Evolutionary conservation across 2,329 filamentous ascomycete species (phyloP).

Genomic region (Pezicula carpinea): DNA sequence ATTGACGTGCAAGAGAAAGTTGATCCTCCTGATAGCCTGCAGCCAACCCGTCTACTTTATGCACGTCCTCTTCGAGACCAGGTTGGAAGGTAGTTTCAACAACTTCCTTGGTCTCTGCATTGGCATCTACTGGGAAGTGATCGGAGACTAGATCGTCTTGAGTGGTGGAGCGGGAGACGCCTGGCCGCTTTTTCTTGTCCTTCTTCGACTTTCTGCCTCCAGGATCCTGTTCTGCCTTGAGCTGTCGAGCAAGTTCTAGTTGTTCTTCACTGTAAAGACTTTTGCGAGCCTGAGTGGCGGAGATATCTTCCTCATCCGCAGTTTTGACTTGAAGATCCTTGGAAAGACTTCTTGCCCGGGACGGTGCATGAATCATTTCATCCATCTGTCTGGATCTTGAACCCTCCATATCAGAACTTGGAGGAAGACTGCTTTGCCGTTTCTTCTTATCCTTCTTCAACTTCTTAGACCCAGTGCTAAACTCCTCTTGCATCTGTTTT

Average conservation of each 20-base stretch:
- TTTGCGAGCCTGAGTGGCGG: conserved; percentile 10
- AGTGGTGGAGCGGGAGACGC: conserved; percentile 6
- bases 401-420: conserved; percentile 16
- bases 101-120: background rate
- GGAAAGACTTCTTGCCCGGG: conserved; percentile 23
- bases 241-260: conserved; percentile 22
- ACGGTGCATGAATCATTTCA: conserved; percentile 11
- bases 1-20: conserved; percentile 10
- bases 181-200: conserved; percentile 26
- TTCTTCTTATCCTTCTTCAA: conserved; percentile 29
- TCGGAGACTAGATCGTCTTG: conserved; percentile 11
- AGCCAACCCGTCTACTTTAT: conserved; percentile 3
- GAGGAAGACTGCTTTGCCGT: conserved; percentile 20
- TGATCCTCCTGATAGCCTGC: conserved; percentile 8
- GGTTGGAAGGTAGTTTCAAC: background rate
- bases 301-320: background rate
- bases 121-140: background rate
- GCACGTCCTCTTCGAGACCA: conserved; percentile 1
- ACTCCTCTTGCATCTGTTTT: conserved; percentile 23
- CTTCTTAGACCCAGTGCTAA: conserved; percentile 16
- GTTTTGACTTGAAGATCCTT: conserved; percentile 13
- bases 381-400: conserved; percentile 18
- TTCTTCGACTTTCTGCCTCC: conserved; percentile 25
- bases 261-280: conserved; percentile 22
- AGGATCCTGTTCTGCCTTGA: conserved; percentile 20